Conservation (phyloP, 2,329 filamentous ascomycete species). For the Trichoderma sp. region DNA sequence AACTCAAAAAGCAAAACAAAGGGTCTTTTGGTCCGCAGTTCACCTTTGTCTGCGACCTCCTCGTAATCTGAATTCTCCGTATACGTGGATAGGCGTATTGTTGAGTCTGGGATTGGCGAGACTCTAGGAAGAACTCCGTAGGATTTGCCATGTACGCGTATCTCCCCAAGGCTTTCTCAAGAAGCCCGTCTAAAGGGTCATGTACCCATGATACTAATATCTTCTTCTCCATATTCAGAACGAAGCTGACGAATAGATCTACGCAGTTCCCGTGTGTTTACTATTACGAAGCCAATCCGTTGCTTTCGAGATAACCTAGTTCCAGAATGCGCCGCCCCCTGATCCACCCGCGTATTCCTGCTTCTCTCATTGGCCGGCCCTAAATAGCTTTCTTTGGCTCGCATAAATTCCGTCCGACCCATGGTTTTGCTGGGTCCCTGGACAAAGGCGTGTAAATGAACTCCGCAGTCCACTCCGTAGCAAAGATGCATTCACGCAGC, state of each 20-base stretch:
- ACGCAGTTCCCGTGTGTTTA: not conserved
- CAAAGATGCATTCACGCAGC: not conserved
- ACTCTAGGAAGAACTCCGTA: not conserved
- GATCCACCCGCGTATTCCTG: conserved; percentile 4
- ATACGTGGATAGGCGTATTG: not conserved
- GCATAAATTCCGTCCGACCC: not conserved
- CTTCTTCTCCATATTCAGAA: not conserved
- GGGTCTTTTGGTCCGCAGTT: not conserved
- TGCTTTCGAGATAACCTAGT: not conserved
- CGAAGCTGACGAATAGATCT: not conserved
- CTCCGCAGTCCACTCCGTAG: not conserved
- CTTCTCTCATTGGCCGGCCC: not conserved
- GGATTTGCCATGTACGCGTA: not conserved
- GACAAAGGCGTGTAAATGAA: not conserved
- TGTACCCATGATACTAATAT: not conserved
- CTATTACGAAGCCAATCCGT: not conserved
- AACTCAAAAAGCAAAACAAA: not conserved
- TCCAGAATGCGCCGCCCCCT: not conserved
- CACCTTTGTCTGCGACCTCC: not conserved
- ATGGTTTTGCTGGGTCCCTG: not conserved
- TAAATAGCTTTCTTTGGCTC: not conserved
- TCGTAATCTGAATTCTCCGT: not conserved
- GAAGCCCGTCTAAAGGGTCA: not conserved
- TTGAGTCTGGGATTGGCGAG: not conserved
- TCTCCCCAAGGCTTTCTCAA: not conserved